Conservation (phyloP, 805 yeast genomes). For the Monosporozyma siamensis region DNA sequence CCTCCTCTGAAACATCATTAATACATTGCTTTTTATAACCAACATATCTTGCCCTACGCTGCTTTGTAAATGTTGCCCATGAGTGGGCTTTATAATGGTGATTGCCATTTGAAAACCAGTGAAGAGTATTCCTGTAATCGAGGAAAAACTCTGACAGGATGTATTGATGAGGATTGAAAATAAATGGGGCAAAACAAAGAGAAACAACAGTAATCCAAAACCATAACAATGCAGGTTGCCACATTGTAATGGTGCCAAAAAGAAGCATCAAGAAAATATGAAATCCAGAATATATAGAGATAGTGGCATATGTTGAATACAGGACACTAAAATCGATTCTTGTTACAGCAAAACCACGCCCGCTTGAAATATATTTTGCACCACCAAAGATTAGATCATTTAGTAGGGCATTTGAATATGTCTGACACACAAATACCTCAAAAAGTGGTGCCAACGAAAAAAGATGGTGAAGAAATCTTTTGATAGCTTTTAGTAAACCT, state of each 20-base stretch:
- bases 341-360: conserved; percentile 87
- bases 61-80: conserved; percentile 70
- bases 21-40: conserved; percentile 76
- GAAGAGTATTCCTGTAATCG: conserved; percentile 51
- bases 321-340: conserved; percentile 63
- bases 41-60: conserved; percentile 78
- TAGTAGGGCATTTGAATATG: conserved; percentile 70
- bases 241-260: conserved; percentile 72
- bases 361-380: conserved; percentile 85
- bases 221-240: conserved; percentile 67
- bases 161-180: conserved; percentile 73
- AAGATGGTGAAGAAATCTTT: conserved; percentile 66
- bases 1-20: conserved; percentile 57
- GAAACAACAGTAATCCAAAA: conserved; percentile 66
- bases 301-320: conserved; percentile 66
- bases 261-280: conserved; percentile 58
- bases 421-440: conserved; percentile 92
- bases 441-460: conserved; percentile 80
- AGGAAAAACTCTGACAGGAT: conserved; percentile 58
- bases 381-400: conserved; percentile 83
- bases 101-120: conserved; percentile 82
- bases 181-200: conserved; percentile 58
- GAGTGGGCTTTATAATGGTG: conserved; percentile 55
- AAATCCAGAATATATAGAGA: conserved; percentile 72
- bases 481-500: conserved; percentile 66